A percentile compares a stretch with the other conserved stretches of the same genome.
Conservation (phyloP, 2,329 filamentous ascomycete genomes). For the Hypoxylon sp. region DNA sequence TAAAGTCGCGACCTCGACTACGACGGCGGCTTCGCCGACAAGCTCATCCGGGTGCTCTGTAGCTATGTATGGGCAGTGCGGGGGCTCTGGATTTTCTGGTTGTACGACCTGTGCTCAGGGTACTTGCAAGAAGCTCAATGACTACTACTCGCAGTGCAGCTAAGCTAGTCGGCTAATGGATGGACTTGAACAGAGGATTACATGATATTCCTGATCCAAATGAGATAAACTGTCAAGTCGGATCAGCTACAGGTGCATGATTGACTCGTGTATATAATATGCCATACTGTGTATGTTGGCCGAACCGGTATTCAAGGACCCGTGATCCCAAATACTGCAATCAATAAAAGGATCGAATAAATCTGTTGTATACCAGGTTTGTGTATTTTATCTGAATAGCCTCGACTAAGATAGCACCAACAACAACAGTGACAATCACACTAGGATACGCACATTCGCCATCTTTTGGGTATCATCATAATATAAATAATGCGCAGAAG, state of each 20-base stretch:
- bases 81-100: slow-evolving; percentile 48
- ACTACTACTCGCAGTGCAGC: slow-evolving; percentile 51
- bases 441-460: too few relatives aligned
- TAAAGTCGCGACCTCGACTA: slow-evolving; percentile 22
- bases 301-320: too few relatives aligned
- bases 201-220: neutral
- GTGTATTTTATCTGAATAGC: slow-evolving; percentile 4
- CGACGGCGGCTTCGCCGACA: slow-evolving; percentile 26
- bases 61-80: slow-evolving; percentile 48
- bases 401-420: too few relatives aligned
- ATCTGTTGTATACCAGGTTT: slow-evolving; percentile 6
- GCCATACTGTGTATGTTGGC: neutral
- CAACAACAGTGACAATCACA: too few relatives aligned
- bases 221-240: neutral
- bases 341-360: too few relatives aligned
- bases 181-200: neutral
- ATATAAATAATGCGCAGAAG: slow-evolving; percentile 12
- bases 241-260: neutral
- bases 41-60: slow-evolving; percentile 44
- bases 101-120: slow-evolving; percentile 47
- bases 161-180: slow-evolving; percentile 4
- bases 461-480: slow-evolving; percentile 31
- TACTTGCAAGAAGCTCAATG: slow-evolving; percentile 47
- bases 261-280: slow-evolving; percentile 27
- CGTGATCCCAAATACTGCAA: too few relatives aligned